Conservation (phyloP, 768 basidiomycete species). For the Mycena vulgaris region DNA sequence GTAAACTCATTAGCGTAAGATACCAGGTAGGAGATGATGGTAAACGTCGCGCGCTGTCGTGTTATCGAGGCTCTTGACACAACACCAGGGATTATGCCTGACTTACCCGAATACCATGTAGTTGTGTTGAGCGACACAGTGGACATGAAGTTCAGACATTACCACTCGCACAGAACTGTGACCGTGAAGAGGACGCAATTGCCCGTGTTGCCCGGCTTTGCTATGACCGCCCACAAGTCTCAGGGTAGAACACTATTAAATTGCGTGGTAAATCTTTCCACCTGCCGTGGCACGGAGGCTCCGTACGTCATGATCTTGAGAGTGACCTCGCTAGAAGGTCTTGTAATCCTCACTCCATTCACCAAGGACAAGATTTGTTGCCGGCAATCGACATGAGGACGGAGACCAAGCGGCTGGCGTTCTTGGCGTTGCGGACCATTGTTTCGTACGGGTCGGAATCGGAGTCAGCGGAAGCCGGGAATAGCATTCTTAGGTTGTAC, state of each 20-base stretch:
- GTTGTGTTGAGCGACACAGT: slow-evolving; percentile 39
- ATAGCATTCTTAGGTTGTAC: not conserved
- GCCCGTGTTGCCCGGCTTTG: slow-evolving; percentile 46
- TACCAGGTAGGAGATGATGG: slow-evolving; percentile 39
- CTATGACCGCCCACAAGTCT: slow-evolving; percentile 47
- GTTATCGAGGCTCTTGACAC: slow-evolving; percentile 36
- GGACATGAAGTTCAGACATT: slow-evolving; percentile 1
- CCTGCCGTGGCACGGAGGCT: slow-evolving; percentile 38
- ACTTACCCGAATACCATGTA: slow-evolving; percentile 30
- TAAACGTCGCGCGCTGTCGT: slow-evolving; percentile 35
- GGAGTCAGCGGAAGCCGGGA: not conserved
- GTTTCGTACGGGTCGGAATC: too few species aligned
- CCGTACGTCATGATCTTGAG: slow-evolving; percentile 52
- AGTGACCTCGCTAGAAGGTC: not conserved
- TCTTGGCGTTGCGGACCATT: too few species aligned
- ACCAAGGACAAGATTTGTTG: not conserved
- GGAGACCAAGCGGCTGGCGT: too few species aligned
- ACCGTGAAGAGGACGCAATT: slow-evolving; percentile 41
- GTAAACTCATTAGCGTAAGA: slow-evolving; percentile 30
- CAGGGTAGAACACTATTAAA: slow-evolving; percentile 45
- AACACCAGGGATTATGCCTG: slow-evolving; percentile 21
- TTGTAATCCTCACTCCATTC: not conserved
- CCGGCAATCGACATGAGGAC: too few species aligned
- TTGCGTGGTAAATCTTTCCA: slow-evolving; percentile 39
- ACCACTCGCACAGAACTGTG: not conserved